Conservation (phyloP, 148 eudicot species). For the Dysphania ambrosioides region DNA sequence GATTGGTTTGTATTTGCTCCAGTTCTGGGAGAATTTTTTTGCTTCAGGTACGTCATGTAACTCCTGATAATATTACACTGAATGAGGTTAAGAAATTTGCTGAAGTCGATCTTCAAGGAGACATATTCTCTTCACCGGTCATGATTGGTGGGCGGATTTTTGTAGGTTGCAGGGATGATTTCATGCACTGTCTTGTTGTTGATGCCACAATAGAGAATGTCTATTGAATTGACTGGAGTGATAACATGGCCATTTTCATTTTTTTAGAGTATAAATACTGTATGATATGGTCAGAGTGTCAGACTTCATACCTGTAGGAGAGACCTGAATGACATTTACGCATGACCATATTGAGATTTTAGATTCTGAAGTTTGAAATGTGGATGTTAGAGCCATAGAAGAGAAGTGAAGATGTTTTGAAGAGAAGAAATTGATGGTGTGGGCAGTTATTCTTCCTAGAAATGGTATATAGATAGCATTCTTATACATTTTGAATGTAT, state of each 20-base stretch:
- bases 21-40: constrained; percentile 64
- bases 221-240: constrained; percentile 12
- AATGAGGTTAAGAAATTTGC: constrained; percentile 47
- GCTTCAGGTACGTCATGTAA: constrained; percentile 31
- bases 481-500: too few relatives aligned
- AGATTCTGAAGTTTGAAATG: too few relatives aligned
- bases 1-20: constrained; percentile 67
- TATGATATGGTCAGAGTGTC: too few relatives aligned
- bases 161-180: constrained; percentile 93
- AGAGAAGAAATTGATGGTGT: too few relatives aligned
- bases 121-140: constrained; percentile 83
- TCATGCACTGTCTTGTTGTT: constrained; percentile 53
- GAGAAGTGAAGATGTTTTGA: too few relatives aligned
- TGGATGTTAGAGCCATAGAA: too few relatives aligned
- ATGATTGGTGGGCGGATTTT: constrained; percentile 84
- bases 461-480: too few relatives aligned
- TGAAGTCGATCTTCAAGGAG: constrained; percentile 55
- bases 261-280: background rate
- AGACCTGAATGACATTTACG: too few relatives aligned
- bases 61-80: constrained; percentile 15
- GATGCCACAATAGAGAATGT: constrained; percentile 21
- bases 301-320: too few relatives aligned
- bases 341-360: too few relatives aligned
- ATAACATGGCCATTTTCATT: too few relatives aligned
- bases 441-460: too few relatives aligned